phyloP scores from a whole-genome alignment of 1,284 basidiomycete genomes.

The Ceratobasidium sp. region DNA sequence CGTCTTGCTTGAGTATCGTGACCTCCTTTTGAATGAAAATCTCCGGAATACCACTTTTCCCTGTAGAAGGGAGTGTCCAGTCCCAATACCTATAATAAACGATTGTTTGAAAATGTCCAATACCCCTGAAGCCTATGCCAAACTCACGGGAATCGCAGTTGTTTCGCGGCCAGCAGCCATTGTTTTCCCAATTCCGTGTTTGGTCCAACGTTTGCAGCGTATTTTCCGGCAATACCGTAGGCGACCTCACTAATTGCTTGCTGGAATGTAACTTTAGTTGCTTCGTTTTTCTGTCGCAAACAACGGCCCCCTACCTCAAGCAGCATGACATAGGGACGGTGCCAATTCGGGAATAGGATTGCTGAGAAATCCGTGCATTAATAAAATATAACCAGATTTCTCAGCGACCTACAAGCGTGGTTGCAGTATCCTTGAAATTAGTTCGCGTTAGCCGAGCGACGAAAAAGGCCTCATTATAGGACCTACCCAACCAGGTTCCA shows the following conservation, averaged over 20 bases:
- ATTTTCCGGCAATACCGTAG: conserved; percentile 19
- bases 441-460: background rate
- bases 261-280: too few species aligned
- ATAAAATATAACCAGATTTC: background rate
- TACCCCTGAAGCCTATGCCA: too few species aligned
- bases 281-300: too few species aligned
- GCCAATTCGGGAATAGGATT: conserved; percentile 37
- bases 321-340: conserved; percentile 35
- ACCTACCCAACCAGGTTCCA: background rate
- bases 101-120: too few species aligned
- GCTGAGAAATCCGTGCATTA: background rate
- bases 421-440: conserved; percentile 30
- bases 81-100: conserved; percentile 38
- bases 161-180: conserved; percentile 33
- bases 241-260: conserved; percentile 36
- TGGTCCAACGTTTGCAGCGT: background rate
- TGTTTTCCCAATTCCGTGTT: background rate
- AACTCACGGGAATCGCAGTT: conserved; percentile 39
- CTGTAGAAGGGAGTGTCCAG: conserved; percentile 29
- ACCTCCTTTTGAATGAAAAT: background rate
- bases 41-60: conserved; percentile 20
- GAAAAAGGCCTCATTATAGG: background rate
- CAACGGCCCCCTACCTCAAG: conserved; percentile 32
- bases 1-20: background rate
- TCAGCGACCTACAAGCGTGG: conserved; percentile 14